Base-by-base conservation (phyloP, 345 rosid genomes). In the Gossypium anomalum region DNA sequence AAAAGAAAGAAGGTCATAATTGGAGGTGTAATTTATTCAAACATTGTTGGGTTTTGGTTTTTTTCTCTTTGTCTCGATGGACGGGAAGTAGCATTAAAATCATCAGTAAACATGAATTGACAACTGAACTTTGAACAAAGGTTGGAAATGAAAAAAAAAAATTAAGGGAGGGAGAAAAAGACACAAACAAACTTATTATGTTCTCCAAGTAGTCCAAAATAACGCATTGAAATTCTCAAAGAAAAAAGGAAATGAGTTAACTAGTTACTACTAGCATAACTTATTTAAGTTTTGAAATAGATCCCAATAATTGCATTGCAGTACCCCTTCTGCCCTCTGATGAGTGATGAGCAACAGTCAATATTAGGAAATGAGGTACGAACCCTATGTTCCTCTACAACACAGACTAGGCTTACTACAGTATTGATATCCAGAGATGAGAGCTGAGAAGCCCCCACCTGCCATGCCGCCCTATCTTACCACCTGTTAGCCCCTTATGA, bases 81-180 rank as follows among this genome's bases (percentile, higher is more conserved):
- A 55, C 49, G 47, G 29, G 74, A 34, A 55, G 48, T 7, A 43
- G 51, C 51, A 71, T 34, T 55, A 71, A 55, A 71, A 55, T 53
- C 52, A 71, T 17, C 19, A 41, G 63, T 7, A n/a, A 11, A 12
- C 47, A 12, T 34, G 74, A 56, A 71, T 71, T 53, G 74, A 71
- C 74, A 34, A 71, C 52, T 71, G 63, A 71, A 23, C 74, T 71
- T 20, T 53, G 62, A 71, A 11, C 64, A 56, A 38, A n/a, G 51
- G 17, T 56, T 71, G 14, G 5, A 38, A 20, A 55, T 5, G n/a
- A 20, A 45, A 47, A 47, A 11, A 11, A 47, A 11, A 12, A 0
- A 2, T 34, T 15, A 27, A 27, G 67, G 34, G 48, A n/a, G 7
- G 34, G 45, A 71, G 47, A 52, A 55, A 19, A 38, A 7, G 49